phyloP scores from a whole-genome alignment of 2,329 filamentous ascomycete species.

The Colletotrichum musae region DNA sequence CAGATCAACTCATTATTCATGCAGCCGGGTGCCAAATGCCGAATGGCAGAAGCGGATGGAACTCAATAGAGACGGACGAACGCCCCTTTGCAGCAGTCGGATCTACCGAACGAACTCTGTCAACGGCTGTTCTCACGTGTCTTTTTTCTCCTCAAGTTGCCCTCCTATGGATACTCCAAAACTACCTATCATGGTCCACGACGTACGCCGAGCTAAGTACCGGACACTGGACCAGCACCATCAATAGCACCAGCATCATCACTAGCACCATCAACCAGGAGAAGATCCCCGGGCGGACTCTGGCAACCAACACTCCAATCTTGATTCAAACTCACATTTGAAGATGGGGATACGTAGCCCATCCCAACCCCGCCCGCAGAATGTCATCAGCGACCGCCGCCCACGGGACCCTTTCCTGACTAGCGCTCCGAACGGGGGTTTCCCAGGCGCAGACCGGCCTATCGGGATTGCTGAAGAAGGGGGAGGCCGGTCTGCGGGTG shows the following conservation, averaged over 20 bases:
- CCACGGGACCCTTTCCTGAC: not conserved
- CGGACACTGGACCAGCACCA: too few relatives aligned
- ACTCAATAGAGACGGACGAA: constrained; percentile 15
- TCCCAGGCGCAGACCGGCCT: constrained; percentile 20
- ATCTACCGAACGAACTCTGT: constrained; percentile 10
- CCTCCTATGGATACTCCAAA: too few relatives aligned
- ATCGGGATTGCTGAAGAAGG: constrained; percentile 37
- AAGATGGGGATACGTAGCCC: not conserved
- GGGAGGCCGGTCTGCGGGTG: constrained; percentile 20
- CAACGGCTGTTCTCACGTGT: not conserved
- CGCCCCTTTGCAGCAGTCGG: constrained; percentile 3
- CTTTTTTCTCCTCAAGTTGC: too few relatives aligned
- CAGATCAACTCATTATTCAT: constrained; percentile 17
- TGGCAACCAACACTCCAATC: not conserved
- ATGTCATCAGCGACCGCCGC: not conserved
- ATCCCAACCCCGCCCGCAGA: constrained; percentile 1
- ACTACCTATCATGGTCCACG: too few relatives aligned
- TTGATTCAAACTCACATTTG: not conserved
- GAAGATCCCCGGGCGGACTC: too few relatives aligned
- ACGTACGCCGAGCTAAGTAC: too few relatives aligned
- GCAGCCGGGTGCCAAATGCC: constrained; percentile 11
- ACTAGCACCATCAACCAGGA: too few relatives aligned
- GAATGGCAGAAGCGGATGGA: not conserved
- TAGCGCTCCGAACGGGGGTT: constrained; percentile 15
- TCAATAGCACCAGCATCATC: too few relatives aligned